A percentile compares a stretch with the other conserved stretches of the same genome.
phyloP scores from a whole-genome alignment of 371 early-diverging fungal genomes.

The Syncephalastrum contaminatum region DNA sequence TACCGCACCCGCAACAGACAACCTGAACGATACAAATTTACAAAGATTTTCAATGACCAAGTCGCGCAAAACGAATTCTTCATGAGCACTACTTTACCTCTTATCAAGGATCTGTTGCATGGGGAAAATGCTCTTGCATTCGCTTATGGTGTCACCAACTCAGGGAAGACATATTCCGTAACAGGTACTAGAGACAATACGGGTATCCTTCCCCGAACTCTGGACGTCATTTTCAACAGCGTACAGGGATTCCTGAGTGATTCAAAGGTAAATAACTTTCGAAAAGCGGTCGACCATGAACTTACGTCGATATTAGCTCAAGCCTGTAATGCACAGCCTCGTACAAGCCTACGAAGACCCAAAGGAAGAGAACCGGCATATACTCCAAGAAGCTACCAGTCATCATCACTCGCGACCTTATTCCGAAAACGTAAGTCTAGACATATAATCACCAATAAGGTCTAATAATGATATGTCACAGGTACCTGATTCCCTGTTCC shows the following conservation, averaged over 20 bases:
- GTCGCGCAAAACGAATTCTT: conserved; percentile 58
- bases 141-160: conserved; percentile 79
- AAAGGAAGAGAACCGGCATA: conserved; percentile 31
- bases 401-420: too few relatives aligned
- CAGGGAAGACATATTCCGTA: conserved; percentile 80
- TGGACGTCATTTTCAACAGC: conserved; percentile 61
- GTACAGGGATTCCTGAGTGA: conserved; percentile 30
- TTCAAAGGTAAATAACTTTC: conserved; percentile 21
- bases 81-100: conserved; percentile 56
- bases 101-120: conserved; percentile 47
- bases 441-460: too few relatives aligned
- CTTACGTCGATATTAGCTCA: conserved; percentile 20
- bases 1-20: conserved; percentile 44
- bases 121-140: conserved; percentile 70
- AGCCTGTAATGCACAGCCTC: conserved; percentile 50
- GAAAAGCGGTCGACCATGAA: background rate
- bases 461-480: too few relatives aligned
- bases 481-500: too few relatives aligned
- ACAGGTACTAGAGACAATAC: conserved; percentile 55
- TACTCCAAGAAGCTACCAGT: conserved; percentile 17
- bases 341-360: conserved; percentile 30
- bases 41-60: conserved; percentile 57
- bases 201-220: conserved; percentile 63
- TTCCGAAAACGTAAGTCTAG: too few relatives aligned
- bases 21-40: conserved; percentile 62